Evolutionary conservation across 768 basidiomycete species (phyloP).

Genomic region (Leccinum arenicola): DNA sequence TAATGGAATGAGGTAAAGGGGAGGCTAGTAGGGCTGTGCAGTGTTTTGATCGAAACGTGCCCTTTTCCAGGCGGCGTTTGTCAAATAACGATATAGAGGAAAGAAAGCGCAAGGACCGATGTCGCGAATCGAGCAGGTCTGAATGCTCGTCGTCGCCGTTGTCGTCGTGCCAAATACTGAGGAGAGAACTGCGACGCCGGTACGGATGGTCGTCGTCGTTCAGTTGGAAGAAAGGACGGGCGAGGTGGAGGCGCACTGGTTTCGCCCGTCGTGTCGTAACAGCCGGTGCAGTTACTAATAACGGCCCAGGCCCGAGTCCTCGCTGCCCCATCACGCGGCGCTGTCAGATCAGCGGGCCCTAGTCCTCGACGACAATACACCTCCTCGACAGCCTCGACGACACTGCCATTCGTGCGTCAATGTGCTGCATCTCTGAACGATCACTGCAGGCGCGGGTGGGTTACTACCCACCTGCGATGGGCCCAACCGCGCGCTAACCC

Average conservation of each 20-base stretch:
- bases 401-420: neutral
- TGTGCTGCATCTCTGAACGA: neutral
- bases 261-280: slow-evolving; percentile 34
- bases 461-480: neutral
- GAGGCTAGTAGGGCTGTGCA: slow-evolving; percentile 47
- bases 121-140: slow-evolving; percentile 19
- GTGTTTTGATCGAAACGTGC: slow-evolving; percentile 82
- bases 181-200: slow-evolving; percentile 7
- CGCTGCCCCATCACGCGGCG: slow-evolving; percentile 25
- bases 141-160: slow-evolving; percentile 13
- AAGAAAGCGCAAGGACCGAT: slow-evolving; percentile 17
- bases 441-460: slow-evolving; percentile 1
- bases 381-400: slow-evolving; percentile 1
- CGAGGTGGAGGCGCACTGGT: slow-evolving; percentile 28
- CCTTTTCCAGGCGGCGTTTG: slow-evolving; percentile 54
- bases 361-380: slow-evolving; percentile 9
- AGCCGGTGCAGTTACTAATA: slow-evolving; percentile 27
- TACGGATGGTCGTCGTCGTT: slow-evolving; percentile 23
- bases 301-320: slow-evolving; percentile 9
- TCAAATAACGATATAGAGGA: slow-evolving; percentile 37
- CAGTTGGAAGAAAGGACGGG: slow-evolving; percentile 18
- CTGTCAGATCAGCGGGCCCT: slow-evolving; percentile 13
- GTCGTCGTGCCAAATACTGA: slow-evolving; percentile 12
- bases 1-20: slow-evolving; percentile 57
- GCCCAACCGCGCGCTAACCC: slow-evolving; percentile 26